Conservation (phyloP, 2,329 filamentous ascomycete genomes). For the Corinectria fuckeliana region DNA sequence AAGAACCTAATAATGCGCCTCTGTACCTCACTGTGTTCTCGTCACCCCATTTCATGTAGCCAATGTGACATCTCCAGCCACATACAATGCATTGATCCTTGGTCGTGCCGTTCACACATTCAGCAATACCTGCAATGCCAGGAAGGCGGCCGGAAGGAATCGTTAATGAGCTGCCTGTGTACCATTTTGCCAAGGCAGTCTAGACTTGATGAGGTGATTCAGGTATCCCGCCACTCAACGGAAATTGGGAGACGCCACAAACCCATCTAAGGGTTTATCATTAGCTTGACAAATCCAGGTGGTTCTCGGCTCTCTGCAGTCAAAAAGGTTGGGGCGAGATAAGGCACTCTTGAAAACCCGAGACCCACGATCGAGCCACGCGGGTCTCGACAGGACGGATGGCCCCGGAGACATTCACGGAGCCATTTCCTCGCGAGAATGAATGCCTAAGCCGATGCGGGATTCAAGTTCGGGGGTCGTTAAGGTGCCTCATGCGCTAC, state of each 20-base stretch:
- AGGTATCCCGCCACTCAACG: neutral
- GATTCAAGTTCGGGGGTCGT: neutral
- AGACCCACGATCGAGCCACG: neutral
- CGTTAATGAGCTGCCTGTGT: neutral
- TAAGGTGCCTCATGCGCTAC: neutral
- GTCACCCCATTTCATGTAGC: neutral
- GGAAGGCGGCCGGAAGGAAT: neutral
- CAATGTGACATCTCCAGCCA: neutral
- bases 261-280: neutral
- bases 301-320: neutral
- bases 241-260: neutral
- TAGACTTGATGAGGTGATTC: neutral
- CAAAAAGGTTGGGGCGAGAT: neutral
- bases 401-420: neutral
- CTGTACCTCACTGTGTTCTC: neutral
- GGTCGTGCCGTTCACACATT: neutral
- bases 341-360: neutral
- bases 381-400: neutral
- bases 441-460: neutral
- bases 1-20: neutral
- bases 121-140: neutral
- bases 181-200: neutral
- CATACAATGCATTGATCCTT: neutral
- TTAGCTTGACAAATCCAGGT: neutral
- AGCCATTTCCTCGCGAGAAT: neutral